These are phyloP conservation scores for Hypoxylon crocopeplum DNA, from an alignment of 495 filamentous ascomycete species.

Conservation along the genomic window DNA sequence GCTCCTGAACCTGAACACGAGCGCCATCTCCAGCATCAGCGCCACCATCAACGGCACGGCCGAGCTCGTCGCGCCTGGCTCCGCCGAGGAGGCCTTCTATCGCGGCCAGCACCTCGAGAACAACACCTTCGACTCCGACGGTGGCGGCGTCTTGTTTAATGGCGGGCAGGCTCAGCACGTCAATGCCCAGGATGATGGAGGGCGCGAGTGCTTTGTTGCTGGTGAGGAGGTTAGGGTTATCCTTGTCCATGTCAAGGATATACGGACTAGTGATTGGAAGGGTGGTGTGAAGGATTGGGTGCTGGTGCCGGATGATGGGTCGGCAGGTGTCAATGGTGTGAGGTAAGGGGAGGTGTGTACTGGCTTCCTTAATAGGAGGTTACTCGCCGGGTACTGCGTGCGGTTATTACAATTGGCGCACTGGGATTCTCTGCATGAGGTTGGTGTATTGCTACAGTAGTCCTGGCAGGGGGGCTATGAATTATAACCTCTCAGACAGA, in stretches of 20 bases:
- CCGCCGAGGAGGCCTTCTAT: slow-evolving; percentile 82
- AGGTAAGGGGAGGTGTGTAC: neutral
- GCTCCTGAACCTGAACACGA: slow-evolving; percentile 88
- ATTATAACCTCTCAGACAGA: no score
- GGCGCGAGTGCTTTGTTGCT: slow-evolving; percentile 68
- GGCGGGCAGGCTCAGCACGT: slow-evolving; percentile 20
- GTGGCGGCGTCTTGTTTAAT: slow-evolving; percentile 49
- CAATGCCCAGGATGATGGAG: slow-evolving; percentile 53
- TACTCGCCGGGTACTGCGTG: no score
- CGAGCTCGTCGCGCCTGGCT: slow-evolving; percentile 70
- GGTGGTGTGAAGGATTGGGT: slow-evolving; percentile 77
- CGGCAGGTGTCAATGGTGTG: slow-evolving; percentile 43
- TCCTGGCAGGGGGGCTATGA: no score
- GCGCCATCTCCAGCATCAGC: slow-evolving; percentile 85
- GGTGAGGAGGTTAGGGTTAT: slow-evolving; percentile 74
- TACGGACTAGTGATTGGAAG: slow-evolving; percentile 83
- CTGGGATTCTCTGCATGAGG: no score
- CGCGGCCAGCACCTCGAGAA: slow-evolving; percentile 85
- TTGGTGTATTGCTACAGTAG: no score
- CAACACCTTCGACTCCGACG: slow-evolving; percentile 75
- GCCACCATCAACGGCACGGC: slow-evolving; percentile 91
- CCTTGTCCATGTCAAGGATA: slow-evolving; percentile 74
- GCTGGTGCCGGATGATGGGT: slow-evolving; percentile 53
- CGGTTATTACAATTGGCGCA: no score
- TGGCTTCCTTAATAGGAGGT: no score